These are phyloP conservation scores for Calonectria naviculata DNA, from an alignment of 2,329 filamentous ascomycete genomes.

Conservation along the genomic window DNA sequence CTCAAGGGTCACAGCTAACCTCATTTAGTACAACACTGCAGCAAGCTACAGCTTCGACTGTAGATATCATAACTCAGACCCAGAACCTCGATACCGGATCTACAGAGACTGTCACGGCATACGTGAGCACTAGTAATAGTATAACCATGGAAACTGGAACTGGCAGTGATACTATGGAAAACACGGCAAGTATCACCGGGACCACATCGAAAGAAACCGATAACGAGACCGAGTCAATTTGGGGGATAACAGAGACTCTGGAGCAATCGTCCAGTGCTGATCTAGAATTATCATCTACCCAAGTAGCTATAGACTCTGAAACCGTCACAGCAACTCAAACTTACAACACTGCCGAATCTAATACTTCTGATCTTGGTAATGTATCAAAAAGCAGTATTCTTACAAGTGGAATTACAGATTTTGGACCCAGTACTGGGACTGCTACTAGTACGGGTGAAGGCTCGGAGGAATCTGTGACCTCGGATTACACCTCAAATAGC, in stretches of 20 bases:
- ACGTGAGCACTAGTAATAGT: too few relatives aligned
- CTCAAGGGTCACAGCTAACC: background rate
- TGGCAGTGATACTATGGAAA: too few relatives aligned
- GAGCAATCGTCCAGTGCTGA: background rate
- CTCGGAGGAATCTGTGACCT: background rate
- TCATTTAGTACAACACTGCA: background rate
- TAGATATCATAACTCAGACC: background rate
- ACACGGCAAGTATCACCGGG: too few relatives aligned
- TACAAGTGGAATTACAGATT: background rate
- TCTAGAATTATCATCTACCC: background rate
- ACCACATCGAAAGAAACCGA: too few relatives aligned
- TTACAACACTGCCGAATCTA: too few relatives aligned
- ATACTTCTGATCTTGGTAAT: background rate
- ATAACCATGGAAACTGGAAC: too few relatives aligned
- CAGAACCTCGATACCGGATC: background rate
- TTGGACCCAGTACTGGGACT: background rate
- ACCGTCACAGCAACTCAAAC: background rate
- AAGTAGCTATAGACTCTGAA: background rate
- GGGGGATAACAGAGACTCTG: background rate
- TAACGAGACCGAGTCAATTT: background rate
- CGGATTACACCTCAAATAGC: background rate
- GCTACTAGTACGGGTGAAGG: background rate
- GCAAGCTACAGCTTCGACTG: background rate
- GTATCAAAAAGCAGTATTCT: background rate
- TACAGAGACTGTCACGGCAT: too few relatives aligned